Base-by-base conservation (phyloP, 2,329 filamentous ascomycete species). In the Microcyclospora pomicola region DNA sequence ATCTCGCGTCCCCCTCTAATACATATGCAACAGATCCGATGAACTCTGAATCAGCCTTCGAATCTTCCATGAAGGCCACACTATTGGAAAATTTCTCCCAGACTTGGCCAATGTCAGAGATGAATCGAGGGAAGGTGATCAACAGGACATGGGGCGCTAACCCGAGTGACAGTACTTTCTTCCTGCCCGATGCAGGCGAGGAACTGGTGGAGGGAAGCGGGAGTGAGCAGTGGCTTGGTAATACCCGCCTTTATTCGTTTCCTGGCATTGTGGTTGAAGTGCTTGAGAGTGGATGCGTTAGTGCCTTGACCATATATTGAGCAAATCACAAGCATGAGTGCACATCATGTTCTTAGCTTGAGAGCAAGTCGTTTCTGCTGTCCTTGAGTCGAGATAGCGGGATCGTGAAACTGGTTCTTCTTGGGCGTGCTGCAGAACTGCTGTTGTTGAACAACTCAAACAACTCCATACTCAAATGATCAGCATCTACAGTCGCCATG, bases 221-320 rank as follows among this genome's bases (percentile, higher is more conserved):
- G 60, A 59, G 50, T 51, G 63, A 72, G 60, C 56, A 68, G 59
- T 55, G 78, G 44, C 59, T 80, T 43, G 75, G 75, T 14, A 81
- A 80, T 39, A 94, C 87, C 12, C 88, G 87, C 44, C 62, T 98
- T 19, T 96, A 85, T 63, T 87, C 88, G 1, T 95, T 95, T 53
- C 88, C 91, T 0, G 88, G 91, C 0, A 64, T 96, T 59, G 76
- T 95, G 34, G 96, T 98, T 64, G 91, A 98, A 63, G 88, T 98
- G 19, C 63, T 96, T 59, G 87, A 83, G 74, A 95, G 93, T 55
- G 86, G 83, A 3, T 80, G 77, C 43, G 82, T 98, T 15, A 92
- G 85, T 59, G 82, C 83, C 16, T 67, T 96, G 57, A 96, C 88
- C 9, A 47, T 54, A 9, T 46, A 44, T 31, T 55, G 39, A 51